phyloP scores from a whole-genome alignment of 148 eudicot species.

The Chenopodium album region DNA sequence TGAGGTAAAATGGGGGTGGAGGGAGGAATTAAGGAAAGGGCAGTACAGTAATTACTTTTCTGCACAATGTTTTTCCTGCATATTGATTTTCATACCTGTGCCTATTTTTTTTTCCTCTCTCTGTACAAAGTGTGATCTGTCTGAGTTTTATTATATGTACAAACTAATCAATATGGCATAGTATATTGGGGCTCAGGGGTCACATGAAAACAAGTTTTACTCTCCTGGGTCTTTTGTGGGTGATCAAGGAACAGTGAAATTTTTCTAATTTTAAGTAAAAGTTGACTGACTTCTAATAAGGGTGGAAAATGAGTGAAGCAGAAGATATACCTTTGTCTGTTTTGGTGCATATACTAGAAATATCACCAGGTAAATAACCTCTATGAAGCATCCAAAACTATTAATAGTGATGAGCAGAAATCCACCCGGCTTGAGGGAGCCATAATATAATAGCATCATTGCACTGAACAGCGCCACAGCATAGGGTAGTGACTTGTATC shows the following conservation, averaged over 20 bases:
- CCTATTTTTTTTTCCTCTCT: not conserved
- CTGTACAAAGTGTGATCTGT: not conserved
- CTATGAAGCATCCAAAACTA: constrained; percentile 56
- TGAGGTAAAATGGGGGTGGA: not conserved
- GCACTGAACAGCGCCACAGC: constrained; percentile 63
- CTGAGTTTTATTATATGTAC: not conserved
- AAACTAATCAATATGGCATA: not conserved
- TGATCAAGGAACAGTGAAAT: too few relatives aligned
- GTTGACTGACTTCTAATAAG: not conserved
- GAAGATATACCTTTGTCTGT: constrained; percentile 38
- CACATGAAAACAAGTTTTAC: not conserved
- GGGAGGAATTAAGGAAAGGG: not conserved
- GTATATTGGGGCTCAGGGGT: not conserved
- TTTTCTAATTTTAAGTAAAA: not conserved
- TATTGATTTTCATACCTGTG: not conserved
- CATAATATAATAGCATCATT: constrained; percentile 51
- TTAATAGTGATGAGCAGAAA: constrained; percentile 52
- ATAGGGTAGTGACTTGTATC: constrained; percentile 61
- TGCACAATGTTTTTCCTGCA: not conserved
- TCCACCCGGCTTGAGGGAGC: constrained; percentile 50
- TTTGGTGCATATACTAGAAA: constrained; percentile 49
- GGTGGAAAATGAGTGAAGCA: not conserved
- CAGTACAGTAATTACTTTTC: too few relatives aligned
- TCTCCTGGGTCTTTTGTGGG: too few relatives aligned
- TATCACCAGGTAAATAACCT: constrained; percentile 41